These are phyloP conservation scores for Bombardia bombarda DNA, from an alignment of 495 filamentous ascomycete genomes.

Conservation along the genomic window DNA sequence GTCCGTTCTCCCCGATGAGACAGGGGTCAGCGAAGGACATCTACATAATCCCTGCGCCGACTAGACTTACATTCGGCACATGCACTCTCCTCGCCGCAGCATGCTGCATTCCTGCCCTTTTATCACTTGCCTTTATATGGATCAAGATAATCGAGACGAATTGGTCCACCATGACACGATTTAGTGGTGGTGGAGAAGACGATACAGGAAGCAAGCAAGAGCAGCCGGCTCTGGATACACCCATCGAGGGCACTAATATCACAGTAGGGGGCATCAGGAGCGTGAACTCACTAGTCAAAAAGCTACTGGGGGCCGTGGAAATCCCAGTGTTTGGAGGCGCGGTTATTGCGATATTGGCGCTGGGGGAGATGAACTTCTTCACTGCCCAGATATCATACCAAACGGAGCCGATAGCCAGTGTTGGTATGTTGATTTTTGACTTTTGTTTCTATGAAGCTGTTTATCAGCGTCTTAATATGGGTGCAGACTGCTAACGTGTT, in stretches of 20 bases:
- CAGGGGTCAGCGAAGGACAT: slow-evolving; percentile 42
- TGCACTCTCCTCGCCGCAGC: slow-evolving; percentile 49
- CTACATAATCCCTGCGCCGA: slow-evolving; percentile 46
- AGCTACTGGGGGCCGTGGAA: slow-evolving; percentile 40
- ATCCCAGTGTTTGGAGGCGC: slow-evolving; percentile 46
- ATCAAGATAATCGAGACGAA: slow-evolving; percentile 52
- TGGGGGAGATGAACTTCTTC: slow-evolving; percentile 53
- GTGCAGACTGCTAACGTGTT: slow-evolving; percentile 4
- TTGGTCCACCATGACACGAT: slow-evolving; percentile 39
- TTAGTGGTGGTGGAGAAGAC: slow-evolving; percentile 11
- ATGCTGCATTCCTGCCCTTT: slow-evolving; percentile 51
- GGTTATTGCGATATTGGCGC: slow-evolving; percentile 45
- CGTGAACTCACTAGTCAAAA: slow-evolving; percentile 36
- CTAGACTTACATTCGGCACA: slow-evolving; percentile 42
- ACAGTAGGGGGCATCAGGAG: slow-evolving; percentile 41
- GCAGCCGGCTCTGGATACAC: slow-evolving; percentile 26
- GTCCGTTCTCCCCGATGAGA: slow-evolving; percentile 43
- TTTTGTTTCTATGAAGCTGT: too few relatives aligned
- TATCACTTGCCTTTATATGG: slow-evolving; percentile 50
- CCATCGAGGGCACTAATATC: slow-evolving; percentile 47
- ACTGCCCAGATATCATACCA: slow-evolving; percentile 41
- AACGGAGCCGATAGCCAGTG: slow-evolving; percentile 46
- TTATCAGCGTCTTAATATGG: not conserved
- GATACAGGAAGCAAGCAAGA: too few relatives aligned
- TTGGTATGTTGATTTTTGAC: slow-evolving; percentile 32